Conservation (phyloP, 352 stramenopile genomes). For the Phytophthora constricta region DNA sequence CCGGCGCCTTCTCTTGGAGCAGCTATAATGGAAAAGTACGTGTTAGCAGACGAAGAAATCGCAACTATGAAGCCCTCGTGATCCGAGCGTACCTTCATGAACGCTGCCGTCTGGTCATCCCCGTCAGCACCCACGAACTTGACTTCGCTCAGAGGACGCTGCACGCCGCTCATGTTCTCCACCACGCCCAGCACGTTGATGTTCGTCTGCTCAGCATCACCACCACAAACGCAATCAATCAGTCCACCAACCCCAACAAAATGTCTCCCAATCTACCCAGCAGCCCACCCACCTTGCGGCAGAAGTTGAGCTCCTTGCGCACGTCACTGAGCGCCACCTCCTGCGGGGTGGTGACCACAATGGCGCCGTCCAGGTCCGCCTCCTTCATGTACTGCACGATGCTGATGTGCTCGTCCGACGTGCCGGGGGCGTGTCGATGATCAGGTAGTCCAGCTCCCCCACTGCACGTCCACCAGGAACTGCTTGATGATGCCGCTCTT, state of each 20-base stretch:
- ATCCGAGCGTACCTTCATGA: slow-evolving; percentile 58
- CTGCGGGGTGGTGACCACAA: slow-evolving; percentile 99
- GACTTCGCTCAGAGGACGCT: slow-evolving; percentile 79
- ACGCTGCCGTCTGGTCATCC: slow-evolving; percentile 60
- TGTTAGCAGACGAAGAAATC: background rate
- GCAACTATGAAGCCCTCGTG: background rate
- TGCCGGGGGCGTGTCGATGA: slow-evolving; percentile 99
- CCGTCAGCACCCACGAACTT: slow-evolving; percentile 68
- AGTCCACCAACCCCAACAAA: background rate
- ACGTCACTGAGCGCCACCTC: slow-evolving; percentile 99
- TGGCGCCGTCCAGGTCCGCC: slow-evolving; percentile 92
- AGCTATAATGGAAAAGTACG: slow-evolving; percentile 39
- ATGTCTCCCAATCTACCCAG: background rate
- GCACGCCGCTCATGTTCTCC: slow-evolving; percentile 99
- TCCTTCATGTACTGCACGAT: slow-evolving; percentile 99
- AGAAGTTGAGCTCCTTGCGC: slow-evolving; percentile 99
- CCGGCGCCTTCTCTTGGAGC: slow-evolving; percentile 86
- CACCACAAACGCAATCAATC: background rate
- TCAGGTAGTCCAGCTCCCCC: slow-evolving; percentile 99
- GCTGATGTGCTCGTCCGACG: slow-evolving; percentile 99
- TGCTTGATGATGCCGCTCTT: slow-evolving; percentile 99
- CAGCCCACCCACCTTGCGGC: slow-evolving; percentile 91
- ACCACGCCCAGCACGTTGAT: slow-evolving; percentile 92
- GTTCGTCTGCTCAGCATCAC: slow-evolving; percentile 59
- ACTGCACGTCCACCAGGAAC: slow-evolving; percentile 99